Base-by-base conservation (phyloP, 208 protist species). In the Histomonas meleagridis region DNA sequence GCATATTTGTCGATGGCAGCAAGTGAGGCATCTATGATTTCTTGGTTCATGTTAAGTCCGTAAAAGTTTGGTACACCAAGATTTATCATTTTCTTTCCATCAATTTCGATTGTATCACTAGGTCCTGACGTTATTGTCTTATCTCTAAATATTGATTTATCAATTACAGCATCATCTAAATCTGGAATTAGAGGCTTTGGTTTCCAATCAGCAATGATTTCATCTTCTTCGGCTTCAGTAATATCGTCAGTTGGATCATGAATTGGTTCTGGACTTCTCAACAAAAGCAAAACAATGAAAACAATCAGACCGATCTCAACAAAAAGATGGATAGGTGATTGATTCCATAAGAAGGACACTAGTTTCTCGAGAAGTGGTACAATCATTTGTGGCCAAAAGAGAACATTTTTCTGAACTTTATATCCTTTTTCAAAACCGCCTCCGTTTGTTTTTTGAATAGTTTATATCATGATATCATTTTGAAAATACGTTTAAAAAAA, bases 161-260 rank as follows among this genome's bases (percentile, higher is more conserved):
- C 86, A n/a, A 48, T 5, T 23, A 28, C 32, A 46, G 46, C 49
- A 35, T 69, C 53, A 46, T 35, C 16, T n/a, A 91, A 12, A 28
- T 91, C 55, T 16, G 86, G 86, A 16, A 91, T 40, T 14, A 91
- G 35, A n/a, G 86, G 86, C 21, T 91, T 43, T 48, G 86, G 86
- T 46, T 65, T 32, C 86, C 86, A 91, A 23, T 60, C 53, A 26
- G 4, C n/a, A 48, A 91, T 91, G 28, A 91, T 69, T 32, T 60
- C 5, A 23, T 91, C 53, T 69, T 91, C 86, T 69, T 91, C 86
- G 12, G 16, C 53, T 48, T 0, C 7, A 48, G 86, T 91, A 35
- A 70, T 10, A 23, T 70, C 38, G 12, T 91, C 86, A 40, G 62
- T 60, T 23, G 32, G n/a, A 48, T 91, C 40, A 40, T 40, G 53